Percentiles rank a stretch among this genome's conserved stretches.
Evolutionary conservation across 1,139 yeast species (phyloP).

Genomic region (Scheffersomyces insectosa): DNA sequence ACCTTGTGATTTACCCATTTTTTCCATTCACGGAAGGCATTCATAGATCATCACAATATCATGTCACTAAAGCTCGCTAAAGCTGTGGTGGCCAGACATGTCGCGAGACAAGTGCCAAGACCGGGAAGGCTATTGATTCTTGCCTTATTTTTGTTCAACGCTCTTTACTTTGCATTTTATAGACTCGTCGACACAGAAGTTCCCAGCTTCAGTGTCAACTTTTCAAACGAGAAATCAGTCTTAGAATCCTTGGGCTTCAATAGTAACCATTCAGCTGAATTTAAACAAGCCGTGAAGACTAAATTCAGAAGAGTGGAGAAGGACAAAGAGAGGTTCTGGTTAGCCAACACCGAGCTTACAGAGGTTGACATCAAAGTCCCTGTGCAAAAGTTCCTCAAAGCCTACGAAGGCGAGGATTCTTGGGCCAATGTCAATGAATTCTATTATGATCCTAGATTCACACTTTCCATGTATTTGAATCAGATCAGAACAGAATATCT

Average conservation of each 20-base stretch:
- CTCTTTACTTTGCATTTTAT: background rate
- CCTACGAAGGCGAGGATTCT: constrained; percentile 15
- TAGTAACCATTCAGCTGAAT: background rate
- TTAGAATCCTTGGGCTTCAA: background rate
- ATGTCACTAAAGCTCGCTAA: no score
- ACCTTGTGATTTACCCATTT: no score
- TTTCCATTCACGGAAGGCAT: no score
- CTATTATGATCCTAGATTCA: constrained; percentile 18
- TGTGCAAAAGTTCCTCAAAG: constrained; percentile 13
- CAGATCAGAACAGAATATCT: constrained; percentile 15
- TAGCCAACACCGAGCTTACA: constrained; percentile 12
- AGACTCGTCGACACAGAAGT: background rate
- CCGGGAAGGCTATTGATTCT: background rate
- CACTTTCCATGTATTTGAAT: constrained; percentile 14
- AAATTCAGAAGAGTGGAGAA: constrained; percentile 8
- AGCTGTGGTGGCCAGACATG: no score
- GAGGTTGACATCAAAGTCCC: constrained; percentile 6
- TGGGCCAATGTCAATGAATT: constrained; percentile 15
- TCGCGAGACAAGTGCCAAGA: background rate
- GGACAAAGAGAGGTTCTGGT: constrained; percentile 15
- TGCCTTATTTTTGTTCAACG: background rate
- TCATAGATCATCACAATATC: no score
- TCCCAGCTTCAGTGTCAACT: no score
- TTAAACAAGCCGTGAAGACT: constrained; percentile 5
- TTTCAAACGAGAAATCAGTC: background rate